A percentile compares a stretch with the other conserved stretches of the same genome.
These are phyloP conservation scores for Botrytis aclada DNA, from an alignment of 2,329 filamentous ascomycete species.

Conservation along the genomic window DNA sequence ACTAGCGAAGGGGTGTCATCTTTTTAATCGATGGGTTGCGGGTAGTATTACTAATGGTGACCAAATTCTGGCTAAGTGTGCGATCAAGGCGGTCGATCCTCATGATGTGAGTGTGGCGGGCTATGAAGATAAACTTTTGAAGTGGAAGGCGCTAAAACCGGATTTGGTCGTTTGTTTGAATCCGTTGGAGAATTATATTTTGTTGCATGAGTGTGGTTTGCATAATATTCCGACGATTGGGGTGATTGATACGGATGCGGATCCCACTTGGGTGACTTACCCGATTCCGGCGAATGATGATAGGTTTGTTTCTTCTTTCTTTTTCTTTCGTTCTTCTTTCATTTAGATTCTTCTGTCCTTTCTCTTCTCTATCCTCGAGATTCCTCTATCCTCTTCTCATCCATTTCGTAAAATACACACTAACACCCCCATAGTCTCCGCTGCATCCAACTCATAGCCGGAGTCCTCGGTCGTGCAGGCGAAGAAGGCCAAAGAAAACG, in stretches of 20 bases:
- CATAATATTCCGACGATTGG: slow-evolving; percentile 92
- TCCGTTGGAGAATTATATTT: slow-evolving; percentile 83
- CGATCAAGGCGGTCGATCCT: slow-evolving; percentile 73
- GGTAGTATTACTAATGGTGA: slow-evolving; percentile 91
- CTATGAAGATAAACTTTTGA: slow-evolving; percentile 62
- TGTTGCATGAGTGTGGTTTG: slow-evolving; percentile 86
- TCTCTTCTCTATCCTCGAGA: too few relatives aligned
- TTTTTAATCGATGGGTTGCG: slow-evolving; percentile 91
- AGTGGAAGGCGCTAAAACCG: slow-evolving; percentile 68
- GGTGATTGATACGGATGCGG: slow-evolving; percentile 87
- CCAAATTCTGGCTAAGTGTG: slow-evolving; percentile 72
- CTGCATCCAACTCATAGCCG: slow-evolving; percentile 75
- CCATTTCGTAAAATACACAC: too few relatives aligned
- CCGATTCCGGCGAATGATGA: slow-evolving; percentile 97
- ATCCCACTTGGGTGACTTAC: slow-evolving; percentile 93
- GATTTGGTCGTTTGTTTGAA: slow-evolving; percentile 93
- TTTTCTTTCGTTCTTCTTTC: too few relatives aligned
- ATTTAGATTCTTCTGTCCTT: too few relatives aligned
- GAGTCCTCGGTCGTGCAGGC: slow-evolving; percentile 80
- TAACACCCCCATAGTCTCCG: slow-evolving; percentile 59
- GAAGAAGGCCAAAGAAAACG: slow-evolving; percentile 70
- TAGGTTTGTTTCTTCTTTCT: slow-evolving; percentile 52
- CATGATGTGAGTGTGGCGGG: slow-evolving; percentile 59
- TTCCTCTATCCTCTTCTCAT: too few relatives aligned
- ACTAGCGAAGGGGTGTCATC: slow-evolving; percentile 74